Conservation (phyloP, 768 basidiomycete species). For the Cyclocybe cylindracea region DNA sequence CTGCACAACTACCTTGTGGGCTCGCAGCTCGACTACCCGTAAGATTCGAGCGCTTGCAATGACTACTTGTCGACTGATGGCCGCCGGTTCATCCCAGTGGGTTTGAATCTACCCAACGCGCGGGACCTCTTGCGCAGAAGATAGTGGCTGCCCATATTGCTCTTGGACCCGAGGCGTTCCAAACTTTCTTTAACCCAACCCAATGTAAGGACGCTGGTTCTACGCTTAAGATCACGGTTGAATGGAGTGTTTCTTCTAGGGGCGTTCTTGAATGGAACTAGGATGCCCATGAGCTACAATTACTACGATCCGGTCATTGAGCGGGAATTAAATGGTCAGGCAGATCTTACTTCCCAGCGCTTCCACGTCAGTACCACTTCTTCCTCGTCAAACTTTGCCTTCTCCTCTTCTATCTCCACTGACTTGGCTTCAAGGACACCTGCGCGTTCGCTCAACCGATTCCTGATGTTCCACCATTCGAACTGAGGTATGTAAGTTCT, state of each 20-base stretch:
- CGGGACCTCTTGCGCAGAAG: constrained; percentile 58
- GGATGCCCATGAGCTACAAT: constrained; percentile 38
- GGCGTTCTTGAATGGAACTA: constrained; percentile 49
- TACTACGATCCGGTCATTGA: constrained; percentile 44
- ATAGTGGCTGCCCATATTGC: constrained; percentile 55
- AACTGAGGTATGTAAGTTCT: constrained; percentile 31
- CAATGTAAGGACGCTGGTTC: constrained; percentile 42
- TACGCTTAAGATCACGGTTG: background rate
- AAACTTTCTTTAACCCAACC: constrained; percentile 48
- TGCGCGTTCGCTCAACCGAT: constrained; percentile 39
- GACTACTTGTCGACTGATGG: background rate
- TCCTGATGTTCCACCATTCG: constrained; percentile 46
- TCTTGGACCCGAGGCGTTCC: constrained; percentile 33
- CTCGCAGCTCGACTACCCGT: constrained; percentile 50
- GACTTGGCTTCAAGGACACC: constrained; percentile 32
- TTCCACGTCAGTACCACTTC: constrained; percentile 40
- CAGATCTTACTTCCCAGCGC: constrained; percentile 47
- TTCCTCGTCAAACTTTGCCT: background rate
- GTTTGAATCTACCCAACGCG: constrained; percentile 55
- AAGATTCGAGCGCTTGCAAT: background rate
- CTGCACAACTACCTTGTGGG: constrained; percentile 59
- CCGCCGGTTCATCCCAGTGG: constrained; percentile 36
- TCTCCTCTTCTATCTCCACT: background rate
- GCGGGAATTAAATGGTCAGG: constrained; percentile 42
- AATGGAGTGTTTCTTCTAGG: constrained; percentile 21